Evolutionary conservation across 257 asterid genomes (phyloP).

Genomic region (Solanum piurae): DNA sequence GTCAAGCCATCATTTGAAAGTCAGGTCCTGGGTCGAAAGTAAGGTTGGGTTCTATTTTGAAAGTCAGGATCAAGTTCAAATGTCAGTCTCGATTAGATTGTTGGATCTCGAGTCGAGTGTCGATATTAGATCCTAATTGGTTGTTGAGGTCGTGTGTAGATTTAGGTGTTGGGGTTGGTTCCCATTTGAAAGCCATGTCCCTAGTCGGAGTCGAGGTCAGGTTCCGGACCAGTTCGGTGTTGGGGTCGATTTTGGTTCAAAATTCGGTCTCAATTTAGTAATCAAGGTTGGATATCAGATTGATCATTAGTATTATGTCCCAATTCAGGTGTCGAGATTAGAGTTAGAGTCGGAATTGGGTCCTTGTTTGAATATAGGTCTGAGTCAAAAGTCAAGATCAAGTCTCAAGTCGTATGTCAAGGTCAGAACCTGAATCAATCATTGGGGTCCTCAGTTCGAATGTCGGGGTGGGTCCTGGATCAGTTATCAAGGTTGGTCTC

Average conservation of each 20-base stretch:
- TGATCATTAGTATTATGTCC: neutral
- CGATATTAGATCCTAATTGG: neutral
- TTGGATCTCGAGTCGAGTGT: neutral
- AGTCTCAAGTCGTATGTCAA: neutral
- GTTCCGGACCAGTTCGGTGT: fast-evolving
- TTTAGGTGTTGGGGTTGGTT: neutral
- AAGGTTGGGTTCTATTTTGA: too few relatives aligned
- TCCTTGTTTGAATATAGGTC: too few relatives aligned
- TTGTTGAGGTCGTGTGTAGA: neutral
- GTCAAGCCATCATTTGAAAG: neutral
- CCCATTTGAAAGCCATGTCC: neutral
- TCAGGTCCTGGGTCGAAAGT: neutral
- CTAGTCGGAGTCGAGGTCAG: neutral
- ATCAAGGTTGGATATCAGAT: neutral
- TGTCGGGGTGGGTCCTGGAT: neutral
- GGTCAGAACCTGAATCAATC: neutral
- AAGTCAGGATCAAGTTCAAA: neutral
- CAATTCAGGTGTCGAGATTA: neutral
- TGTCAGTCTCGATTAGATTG: too few relatives aligned
- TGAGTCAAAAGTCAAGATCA: too few relatives aligned
- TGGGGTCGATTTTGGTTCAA: neutral
- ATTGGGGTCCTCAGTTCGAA: neutral
- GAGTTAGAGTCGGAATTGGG: too few relatives aligned
- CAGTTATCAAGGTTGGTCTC: neutral
- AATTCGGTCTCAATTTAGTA: neutral